Percentiles rank a stretch among this genome's conserved stretches.
These are phyloP conservation scores for Boeremia exigua DNA, from an alignment of 2,329 filamentous ascomycete genomes.

Conservation along the genomic window DNA sequence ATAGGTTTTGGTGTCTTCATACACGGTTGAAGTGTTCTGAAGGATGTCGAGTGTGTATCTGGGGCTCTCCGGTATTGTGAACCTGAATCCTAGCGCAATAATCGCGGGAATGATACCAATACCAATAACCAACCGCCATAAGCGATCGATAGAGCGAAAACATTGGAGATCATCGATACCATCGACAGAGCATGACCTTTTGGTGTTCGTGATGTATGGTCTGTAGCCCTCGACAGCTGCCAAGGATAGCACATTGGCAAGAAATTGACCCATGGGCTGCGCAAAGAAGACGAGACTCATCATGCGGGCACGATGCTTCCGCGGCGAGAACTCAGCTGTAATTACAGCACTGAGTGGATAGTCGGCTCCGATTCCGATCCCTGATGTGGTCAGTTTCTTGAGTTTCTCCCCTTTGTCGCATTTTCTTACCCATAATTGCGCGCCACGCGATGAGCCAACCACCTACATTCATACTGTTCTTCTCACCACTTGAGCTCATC, in stretches of 20 bases:
- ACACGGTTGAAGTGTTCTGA: slow-evolving; percentile 40
- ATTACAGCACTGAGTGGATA: slow-evolving; percentile 49
- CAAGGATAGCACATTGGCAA: slow-evolving; percentile 40
- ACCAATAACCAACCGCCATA: slow-evolving; percentile 51
- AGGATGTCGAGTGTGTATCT: slow-evolving; percentile 51
- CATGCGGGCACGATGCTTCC: slow-evolving; percentile 49
- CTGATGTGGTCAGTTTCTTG: slow-evolving; percentile 5
- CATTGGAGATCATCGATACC: slow-evolving; percentile 33
- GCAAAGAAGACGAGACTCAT: slow-evolving; percentile 51
- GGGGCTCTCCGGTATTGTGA: slow-evolving; percentile 50
- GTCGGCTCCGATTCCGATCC: slow-evolving; percentile 48
- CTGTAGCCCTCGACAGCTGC: slow-evolving; percentile 36
- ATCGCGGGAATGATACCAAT: slow-evolving; percentile 40
- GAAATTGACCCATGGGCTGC: slow-evolving; percentile 50
- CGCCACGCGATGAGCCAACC: slow-evolving; percentile 51
- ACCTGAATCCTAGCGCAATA: slow-evolving; percentile 48
- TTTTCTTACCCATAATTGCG: slow-evolving; percentile 45
- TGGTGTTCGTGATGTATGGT: slow-evolving; percentile 28
- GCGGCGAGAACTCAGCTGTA: slow-evolving; percentile 49
- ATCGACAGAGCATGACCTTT: slow-evolving; percentile 20
- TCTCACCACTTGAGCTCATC: slow-evolving; percentile 46
- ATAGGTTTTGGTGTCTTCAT: slow-evolving; percentile 43
- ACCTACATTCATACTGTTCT: slow-evolving; percentile 45
- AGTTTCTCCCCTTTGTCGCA: background rate
- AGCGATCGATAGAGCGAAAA: slow-evolving; percentile 44